Percentiles rank a stretch among this genome's conserved stretches.
phyloP scores from a whole-genome alignment of 2,329 filamentous ascomycete genomes.

The Balansia obtecta region DNA sequence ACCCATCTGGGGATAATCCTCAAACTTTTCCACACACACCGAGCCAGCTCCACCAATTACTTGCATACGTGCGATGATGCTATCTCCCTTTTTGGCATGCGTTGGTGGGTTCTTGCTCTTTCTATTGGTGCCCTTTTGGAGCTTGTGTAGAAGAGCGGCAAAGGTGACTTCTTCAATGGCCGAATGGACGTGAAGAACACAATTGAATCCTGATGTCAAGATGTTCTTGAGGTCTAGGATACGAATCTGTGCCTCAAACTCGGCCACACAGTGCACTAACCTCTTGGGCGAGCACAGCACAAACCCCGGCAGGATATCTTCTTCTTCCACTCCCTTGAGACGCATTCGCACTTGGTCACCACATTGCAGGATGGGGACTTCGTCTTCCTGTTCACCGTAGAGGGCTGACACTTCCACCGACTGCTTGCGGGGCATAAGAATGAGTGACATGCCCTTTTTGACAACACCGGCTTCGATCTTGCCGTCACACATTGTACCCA shows the following conservation, averaged over 20 bases:
- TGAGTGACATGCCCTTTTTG: slow-evolving; percentile 73
- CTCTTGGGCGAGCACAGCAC: slow-evolving; percentile 93
- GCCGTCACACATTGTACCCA: slow-evolving; percentile 95
- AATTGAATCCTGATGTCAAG: slow-evolving; percentile 90
- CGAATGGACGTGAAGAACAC: slow-evolving; percentile 91
- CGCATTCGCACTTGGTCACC: slow-evolving; percentile 92
- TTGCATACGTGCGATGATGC: slow-evolving; percentile 86
- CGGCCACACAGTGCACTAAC: slow-evolving; percentile 75
- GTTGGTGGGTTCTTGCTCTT: slow-evolving; percentile 90
- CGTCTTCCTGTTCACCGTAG: slow-evolving; percentile 94
- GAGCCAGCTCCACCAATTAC: slow-evolving; percentile 73
- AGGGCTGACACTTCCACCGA: slow-evolving; percentile 69
- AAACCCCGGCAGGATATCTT: slow-evolving; percentile 90
- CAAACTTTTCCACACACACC: slow-evolving; percentile 88
- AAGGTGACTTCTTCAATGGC: slow-evolving; percentile 98
- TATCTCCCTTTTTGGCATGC: slow-evolving; percentile 69
- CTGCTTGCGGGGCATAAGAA: slow-evolving; percentile 94
- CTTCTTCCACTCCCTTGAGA: slow-evolving; percentile 90
- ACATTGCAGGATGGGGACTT: slow-evolving; percentile 68
- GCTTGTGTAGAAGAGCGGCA: slow-evolving; percentile 72
- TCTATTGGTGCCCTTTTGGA: slow-evolving; percentile 86
- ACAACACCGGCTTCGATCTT: slow-evolving; percentile 92
- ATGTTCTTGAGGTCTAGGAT: slow-evolving; percentile 93
- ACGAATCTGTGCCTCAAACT: slow-evolving; percentile 93
- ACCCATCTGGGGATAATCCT: slow-evolving; percentile 90